These are phyloP conservation scores for Dalechampia spathulata DNA, from an alignment of 441 rosid genomes.

Conservation along the genomic window DNA sequence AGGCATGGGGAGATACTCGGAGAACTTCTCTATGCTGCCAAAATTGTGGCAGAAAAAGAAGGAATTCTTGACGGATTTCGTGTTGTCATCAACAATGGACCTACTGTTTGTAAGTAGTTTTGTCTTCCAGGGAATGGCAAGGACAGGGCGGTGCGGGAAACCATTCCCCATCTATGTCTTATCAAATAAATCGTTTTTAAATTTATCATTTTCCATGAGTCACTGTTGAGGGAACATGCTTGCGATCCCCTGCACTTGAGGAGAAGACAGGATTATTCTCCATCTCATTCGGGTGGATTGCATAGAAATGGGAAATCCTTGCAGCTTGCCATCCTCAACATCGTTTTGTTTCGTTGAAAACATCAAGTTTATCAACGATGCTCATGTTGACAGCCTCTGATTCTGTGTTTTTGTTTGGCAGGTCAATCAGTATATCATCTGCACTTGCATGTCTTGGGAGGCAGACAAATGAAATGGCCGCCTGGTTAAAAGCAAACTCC, in stretches of 20 bases:
- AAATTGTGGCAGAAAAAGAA: slow-evolving; percentile 85
- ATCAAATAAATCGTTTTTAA: no score
- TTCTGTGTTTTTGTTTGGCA: slow-evolving; percentile 20
- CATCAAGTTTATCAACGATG: background rate
- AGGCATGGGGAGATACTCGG: slow-evolving; percentile 68
- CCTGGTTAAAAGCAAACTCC: slow-evolving; percentile 50
- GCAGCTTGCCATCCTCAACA: no score
- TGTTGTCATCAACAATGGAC: slow-evolving; percentile 83
- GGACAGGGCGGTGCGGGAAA: no score
- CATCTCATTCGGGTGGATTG: no score
- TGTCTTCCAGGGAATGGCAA: no score
- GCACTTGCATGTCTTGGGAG: slow-evolving; percentile 84
- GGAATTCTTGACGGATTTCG: slow-evolving; percentile 80
- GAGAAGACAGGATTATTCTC: no score
- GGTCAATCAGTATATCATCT: slow-evolving; percentile 96
- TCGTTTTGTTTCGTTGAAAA: no score
- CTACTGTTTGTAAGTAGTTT: slow-evolving; percentile 60
- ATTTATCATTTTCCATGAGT: no score
- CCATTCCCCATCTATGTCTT: no score
- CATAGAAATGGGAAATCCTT: no score
- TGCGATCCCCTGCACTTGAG: no score
- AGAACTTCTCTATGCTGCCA: slow-evolving; percentile 62
- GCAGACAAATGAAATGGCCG: slow-evolving; percentile 89
- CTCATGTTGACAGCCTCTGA: background rate
- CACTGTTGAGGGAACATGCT: no score